Evolutionary conservation across 2,329 filamentous ascomycete genomes (phyloP).

Genomic region (Cladosporium cucumerinum): DNA sequence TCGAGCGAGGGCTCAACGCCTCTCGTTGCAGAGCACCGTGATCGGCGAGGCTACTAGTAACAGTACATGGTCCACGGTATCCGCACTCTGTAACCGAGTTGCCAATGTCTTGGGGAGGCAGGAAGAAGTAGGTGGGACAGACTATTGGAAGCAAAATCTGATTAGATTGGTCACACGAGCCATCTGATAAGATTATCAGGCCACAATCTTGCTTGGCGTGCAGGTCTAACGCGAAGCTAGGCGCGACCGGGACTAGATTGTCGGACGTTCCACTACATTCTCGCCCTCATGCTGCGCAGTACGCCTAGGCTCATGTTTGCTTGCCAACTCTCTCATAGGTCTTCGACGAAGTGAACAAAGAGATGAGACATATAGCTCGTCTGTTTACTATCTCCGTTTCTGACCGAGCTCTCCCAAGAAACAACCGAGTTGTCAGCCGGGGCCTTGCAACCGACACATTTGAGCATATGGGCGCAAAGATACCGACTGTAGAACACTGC

Average conservation of each 20-base stretch:
- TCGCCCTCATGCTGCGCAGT: neutral
- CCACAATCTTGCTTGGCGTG: neutral
- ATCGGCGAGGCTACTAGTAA: neutral
- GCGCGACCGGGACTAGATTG: neutral
- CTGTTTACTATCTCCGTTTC: neutral
- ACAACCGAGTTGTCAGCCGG: neutral
- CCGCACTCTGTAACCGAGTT: neutral
- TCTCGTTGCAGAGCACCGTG: neutral
- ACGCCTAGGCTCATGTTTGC: neutral
- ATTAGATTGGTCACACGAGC: neutral
- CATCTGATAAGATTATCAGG: neutral
- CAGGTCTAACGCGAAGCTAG: neutral
- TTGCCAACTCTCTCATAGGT: neutral
- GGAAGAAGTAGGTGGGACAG: neutral
- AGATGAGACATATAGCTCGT: neutral
- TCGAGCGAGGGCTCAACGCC: neutral
- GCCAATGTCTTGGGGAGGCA: neutral
- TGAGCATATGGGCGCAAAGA: neutral
- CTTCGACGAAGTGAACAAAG: neutral
- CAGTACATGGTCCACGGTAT: neutral
- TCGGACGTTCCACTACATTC: neutral
- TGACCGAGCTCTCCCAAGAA: neutral
- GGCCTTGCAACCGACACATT: neutral
- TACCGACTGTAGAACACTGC: neutral
- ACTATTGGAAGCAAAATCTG: conserved; percentile 4